phyloP scores from a whole-genome alignment of 1,284 basidiomycete species.

The Leccinum fallax region DNA sequence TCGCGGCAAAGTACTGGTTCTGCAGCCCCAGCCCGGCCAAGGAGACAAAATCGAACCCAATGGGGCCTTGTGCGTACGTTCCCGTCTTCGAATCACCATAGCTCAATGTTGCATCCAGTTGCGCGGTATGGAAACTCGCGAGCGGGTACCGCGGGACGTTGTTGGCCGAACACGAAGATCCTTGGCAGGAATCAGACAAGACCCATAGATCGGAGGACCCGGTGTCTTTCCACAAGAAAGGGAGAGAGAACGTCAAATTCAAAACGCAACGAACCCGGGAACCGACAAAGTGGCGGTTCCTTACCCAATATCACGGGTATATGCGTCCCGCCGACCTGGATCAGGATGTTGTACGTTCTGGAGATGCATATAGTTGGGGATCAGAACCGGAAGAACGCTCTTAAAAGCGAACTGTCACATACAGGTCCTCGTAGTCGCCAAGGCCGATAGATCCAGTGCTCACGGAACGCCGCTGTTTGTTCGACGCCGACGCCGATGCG shows the following conservation, averaged over 20 bases:
- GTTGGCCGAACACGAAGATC: constrained; percentile 27
- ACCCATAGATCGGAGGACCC: constrained; percentile 63
- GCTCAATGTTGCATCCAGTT: constrained; percentile 42
- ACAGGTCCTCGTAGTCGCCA: constrained; percentile 44
- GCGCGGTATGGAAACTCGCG: constrained; percentile 40
- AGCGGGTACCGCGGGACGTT: constrained; percentile 42
- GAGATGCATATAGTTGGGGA: constrained; percentile 5
- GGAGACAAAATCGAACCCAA: constrained; percentile 48
- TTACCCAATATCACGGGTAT: constrained; percentile 49
- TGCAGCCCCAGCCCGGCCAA: constrained; percentile 46
- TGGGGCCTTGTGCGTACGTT: constrained; percentile 51
- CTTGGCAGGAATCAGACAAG: constrained; percentile 48
- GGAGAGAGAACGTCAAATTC: constrained; percentile 7
- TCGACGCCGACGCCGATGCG: not conserved
- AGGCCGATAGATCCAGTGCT: constrained; percentile 29
- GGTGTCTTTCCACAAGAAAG: constrained; percentile 41
- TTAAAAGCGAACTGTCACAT: constrained; percentile 39
- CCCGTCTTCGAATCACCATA: constrained; percentile 60
- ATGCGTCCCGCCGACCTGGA: constrained; percentile 44
- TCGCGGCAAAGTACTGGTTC: constrained; percentile 52
- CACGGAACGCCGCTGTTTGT: constrained; percentile 16
- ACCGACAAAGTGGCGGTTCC: constrained; percentile 5
- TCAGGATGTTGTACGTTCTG: constrained; percentile 50
- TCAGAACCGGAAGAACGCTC: not conserved
- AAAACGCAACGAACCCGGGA: not conserved